These are phyloP conservation scores for Cystofilobasidium capitatum DNA, from an alignment of 768 basidiomycete species.

Conservation along the genomic window DNA sequence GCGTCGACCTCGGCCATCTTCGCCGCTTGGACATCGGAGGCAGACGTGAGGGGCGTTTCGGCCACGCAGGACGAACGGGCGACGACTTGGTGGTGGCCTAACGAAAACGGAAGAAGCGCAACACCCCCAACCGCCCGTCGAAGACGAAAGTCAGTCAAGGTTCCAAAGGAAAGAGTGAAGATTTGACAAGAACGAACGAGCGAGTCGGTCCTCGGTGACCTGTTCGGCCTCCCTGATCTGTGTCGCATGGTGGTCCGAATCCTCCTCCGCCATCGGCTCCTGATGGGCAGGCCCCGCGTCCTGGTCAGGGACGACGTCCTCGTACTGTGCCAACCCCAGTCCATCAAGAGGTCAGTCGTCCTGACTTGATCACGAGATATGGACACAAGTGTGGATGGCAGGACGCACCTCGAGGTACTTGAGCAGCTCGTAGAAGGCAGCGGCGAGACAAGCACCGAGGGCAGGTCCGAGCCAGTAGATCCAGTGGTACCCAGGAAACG, in stretches of 20 bases:
- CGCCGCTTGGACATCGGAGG: neutral
- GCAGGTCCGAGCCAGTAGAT: conserved; percentile 16
- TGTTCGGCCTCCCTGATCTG: neutral
- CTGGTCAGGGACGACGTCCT: conserved; percentile 8
- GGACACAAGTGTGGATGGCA: no score
- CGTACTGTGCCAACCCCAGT: neutral
- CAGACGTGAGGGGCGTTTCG: neutral
- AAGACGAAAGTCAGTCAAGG: neutral
- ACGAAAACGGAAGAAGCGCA: neutral
- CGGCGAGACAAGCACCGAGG: conserved; percentile 16
- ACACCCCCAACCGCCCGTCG: no score
- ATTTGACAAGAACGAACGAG: neutral
- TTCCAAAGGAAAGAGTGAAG: neutral
- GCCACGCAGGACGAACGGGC: no score
- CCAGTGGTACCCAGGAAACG: neutral
- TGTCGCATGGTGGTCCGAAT: neutral
- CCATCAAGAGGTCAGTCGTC: no score
- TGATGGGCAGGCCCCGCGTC: neutral
- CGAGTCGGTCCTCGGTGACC: neutral
- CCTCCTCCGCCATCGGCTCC: neutral
- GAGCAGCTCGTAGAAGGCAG: conserved; percentile 22
- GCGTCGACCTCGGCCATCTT: neutral
- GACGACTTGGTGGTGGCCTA: neutral
- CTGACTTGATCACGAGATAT: no score
- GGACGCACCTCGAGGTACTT: conserved; percentile 15